Evolutionary conservation across 345 rosid genomes (phyloP).

Genomic region (Iberis pinnata): DNA sequence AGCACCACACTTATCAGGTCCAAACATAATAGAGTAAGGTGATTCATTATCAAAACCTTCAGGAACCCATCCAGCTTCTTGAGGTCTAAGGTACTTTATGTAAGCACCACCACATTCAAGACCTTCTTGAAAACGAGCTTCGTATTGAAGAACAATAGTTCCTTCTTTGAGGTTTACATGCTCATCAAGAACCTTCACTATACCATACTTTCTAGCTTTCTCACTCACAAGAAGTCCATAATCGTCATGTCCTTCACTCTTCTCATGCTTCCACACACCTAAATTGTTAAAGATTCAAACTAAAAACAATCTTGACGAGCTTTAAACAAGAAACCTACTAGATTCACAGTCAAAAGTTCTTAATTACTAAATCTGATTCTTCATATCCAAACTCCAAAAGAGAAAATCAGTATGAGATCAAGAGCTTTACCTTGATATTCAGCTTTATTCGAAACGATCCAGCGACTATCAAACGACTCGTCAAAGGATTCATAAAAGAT

Average conservation of each 20-base stretch:
- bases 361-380: too few relatives aligned
- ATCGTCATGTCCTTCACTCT: conserved; percentile 74
- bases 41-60: conserved; percentile 59
- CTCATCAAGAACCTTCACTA: conserved; percentile 56
- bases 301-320: neutral
- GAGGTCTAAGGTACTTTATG: conserved; percentile 61
- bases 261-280: conserved; percentile 70
- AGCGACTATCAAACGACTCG: conserved; percentile 63
- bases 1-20: conserved; percentile 79
- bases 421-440: conserved; percentile 24
- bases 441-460: conserved; percentile 61
- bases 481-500: conserved; percentile 66
- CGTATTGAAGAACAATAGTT: conserved; percentile 58
- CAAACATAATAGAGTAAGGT: conserved; percentile 79
- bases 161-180: conserved; percentile 50
- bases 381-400: too few relatives aligned
- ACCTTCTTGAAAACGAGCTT: conserved; percentile 63
- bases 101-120: conserved; percentile 91
- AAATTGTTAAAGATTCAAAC: neutral
- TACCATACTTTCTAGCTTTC: conserved; percentile 60
- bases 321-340: too few relatives aligned
- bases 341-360: too few relatives aligned
- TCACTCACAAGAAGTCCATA: conserved; percentile 74
- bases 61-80: conserved; percentile 59
- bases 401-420: too few relatives aligned